Conservation (phyloP, 2,329 filamentous ascomycete genomes). For the Fusarium goolgardi region DNA sequence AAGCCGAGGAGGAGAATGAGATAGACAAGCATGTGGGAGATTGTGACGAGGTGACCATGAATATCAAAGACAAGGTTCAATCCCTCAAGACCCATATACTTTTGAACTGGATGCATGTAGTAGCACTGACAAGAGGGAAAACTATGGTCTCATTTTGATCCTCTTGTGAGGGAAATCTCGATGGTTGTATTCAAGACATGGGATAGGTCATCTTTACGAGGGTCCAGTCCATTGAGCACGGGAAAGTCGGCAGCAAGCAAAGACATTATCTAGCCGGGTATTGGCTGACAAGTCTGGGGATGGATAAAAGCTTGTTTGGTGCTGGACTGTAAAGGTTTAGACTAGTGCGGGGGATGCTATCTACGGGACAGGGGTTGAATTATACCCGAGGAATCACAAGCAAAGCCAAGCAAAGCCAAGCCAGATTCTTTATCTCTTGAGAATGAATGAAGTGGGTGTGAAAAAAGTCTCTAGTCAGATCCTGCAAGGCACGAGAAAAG, state of each 20-base stretch:
- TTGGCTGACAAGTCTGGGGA: slow-evolving; percentile 10
- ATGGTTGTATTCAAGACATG: slow-evolving; percentile 5
- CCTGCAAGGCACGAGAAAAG: slow-evolving; percentile 28
- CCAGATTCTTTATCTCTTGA: neutral
- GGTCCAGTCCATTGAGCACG: slow-evolving; percentile 1
- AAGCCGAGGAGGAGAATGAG: slow-evolving; percentile 25
- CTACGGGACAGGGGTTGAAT: slow-evolving; percentile 17
- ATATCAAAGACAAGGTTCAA: slow-evolving; percentile 11
- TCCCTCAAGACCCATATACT: slow-evolving; percentile 9
- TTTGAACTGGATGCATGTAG: slow-evolving; percentile 23
- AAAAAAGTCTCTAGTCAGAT: neutral
- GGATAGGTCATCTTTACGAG: slow-evolving; percentile 2
- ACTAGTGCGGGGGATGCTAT: slow-evolving; percentile 22
- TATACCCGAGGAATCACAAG: slow-evolving; percentile 41
- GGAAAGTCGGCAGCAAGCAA: slow-evolving; percentile 25
- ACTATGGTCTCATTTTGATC: neutral
- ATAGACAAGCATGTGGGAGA: slow-evolving; percentile 35
- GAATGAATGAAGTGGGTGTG: neutral
- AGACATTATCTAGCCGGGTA: neutral
- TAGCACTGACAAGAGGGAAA: neutral
- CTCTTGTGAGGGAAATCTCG: slow-evolving; percentile 1
- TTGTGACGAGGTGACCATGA: slow-evolving; percentile 4
- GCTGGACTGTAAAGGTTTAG: neutral
- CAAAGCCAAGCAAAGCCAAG: slow-evolving; percentile 34
- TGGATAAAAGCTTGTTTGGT: slow-evolving; percentile 31